phyloP scores from a whole-genome alignment of 768 basidiomycete genomes.

The Gymnopilus dilepis region DNA sequence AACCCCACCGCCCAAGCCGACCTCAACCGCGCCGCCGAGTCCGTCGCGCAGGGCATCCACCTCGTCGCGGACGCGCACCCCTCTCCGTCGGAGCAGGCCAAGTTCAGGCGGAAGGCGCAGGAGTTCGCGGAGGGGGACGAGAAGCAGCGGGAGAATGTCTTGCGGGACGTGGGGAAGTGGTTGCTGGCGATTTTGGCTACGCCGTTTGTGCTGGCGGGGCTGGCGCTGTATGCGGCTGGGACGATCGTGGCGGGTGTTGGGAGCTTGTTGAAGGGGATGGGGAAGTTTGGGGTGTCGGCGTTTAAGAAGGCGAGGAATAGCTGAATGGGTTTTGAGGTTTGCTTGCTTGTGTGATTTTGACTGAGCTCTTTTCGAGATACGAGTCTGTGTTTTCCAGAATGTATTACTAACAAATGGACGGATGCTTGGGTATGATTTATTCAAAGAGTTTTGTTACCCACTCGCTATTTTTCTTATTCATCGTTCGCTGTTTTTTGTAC shows the following conservation, averaged over 20 bases:
- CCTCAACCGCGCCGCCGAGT: not conserved
- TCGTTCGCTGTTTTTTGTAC: too few relatives aligned
- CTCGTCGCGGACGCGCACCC: not conserved
- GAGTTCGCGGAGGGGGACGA: not conserved
- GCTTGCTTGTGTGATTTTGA: too few relatives aligned
- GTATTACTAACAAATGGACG: too few relatives aligned
- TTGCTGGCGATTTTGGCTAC: not conserved
- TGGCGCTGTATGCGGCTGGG: conserved; percentile 11
- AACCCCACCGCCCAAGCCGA: not conserved
- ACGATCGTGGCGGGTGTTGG: conserved; percentile 6
- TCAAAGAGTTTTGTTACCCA: too few relatives aligned
- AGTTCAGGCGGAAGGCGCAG: not conserved
- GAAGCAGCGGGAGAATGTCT: not conserved
- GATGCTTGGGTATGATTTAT: too few relatives aligned
- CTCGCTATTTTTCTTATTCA: too few relatives aligned
- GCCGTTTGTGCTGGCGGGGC: conserved; percentile 7
- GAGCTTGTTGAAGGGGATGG: conserved; percentile 11
- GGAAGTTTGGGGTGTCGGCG: conserved; percentile 3
- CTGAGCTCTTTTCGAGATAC: too few relatives aligned
- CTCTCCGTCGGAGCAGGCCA: not conserved
- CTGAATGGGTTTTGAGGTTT: not conserved
- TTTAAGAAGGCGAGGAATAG: not conserved
- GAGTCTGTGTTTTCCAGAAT: too few relatives aligned
- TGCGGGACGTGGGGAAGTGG: conserved; percentile 4
- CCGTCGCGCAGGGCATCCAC: not conserved